Evolutionary conservation across 164 flowering plant genomes (phyloP).

Genomic region (Cinnamomum chago): DNA sequence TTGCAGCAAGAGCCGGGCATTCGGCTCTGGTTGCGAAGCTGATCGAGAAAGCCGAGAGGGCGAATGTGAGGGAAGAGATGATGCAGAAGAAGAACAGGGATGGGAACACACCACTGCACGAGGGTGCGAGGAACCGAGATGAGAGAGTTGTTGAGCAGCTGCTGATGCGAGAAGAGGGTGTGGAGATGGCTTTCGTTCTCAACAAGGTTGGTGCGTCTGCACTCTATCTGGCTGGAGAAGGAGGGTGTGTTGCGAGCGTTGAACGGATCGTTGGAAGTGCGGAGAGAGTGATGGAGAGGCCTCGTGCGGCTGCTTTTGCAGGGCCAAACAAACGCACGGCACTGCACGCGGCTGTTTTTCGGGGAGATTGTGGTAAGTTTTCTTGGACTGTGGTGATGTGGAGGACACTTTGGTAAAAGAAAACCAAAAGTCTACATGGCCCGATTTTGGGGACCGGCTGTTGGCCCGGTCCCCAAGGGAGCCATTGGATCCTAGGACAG

Average conservation of each 20-base stretch:
- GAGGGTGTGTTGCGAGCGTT: neutral
- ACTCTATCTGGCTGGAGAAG: constrained; percentile 3
- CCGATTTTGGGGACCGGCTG: no score
- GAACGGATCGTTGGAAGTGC: neutral
- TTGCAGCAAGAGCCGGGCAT: neutral
- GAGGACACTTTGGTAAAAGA: no score
- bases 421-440: no score
- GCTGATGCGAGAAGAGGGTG: neutral
- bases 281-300: no score
- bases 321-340: constrained; percentile 1
- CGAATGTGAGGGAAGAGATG: neutral
- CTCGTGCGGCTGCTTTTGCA: neutral
- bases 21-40: neutral
- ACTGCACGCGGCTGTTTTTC: neutral
- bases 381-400: no score
- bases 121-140: neutral
- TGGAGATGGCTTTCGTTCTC: neutral
- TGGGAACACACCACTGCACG: neutral
- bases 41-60: no score
- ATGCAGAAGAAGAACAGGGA: neutral
- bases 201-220: neutral
- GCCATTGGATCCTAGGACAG: no score
- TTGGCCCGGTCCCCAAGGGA: no score
- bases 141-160: neutral
- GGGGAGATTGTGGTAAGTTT: constrained; percentile 1